A percentile compares a stretch with the other conserved stretches of the same genome.
phyloP scores from a whole-genome alignment of 2,329 filamentous ascomycete species.

The Verticillium klebahnii region DNA sequence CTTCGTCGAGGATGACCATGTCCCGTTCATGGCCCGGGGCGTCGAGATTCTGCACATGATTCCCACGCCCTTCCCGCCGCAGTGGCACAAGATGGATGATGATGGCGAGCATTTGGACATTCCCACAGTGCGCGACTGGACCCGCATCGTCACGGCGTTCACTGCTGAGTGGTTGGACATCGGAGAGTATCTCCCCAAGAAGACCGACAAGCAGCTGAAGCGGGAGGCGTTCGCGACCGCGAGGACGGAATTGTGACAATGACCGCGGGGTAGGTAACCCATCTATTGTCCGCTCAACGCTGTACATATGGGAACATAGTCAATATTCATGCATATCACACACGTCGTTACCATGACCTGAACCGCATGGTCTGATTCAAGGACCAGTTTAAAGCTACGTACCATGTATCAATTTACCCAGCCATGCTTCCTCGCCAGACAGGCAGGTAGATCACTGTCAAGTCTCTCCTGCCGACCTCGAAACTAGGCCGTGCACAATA shows the following conservation, averaged over 20 bases:
- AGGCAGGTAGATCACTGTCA: too few species aligned
- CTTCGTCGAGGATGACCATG: slow-evolving; percentile 78
- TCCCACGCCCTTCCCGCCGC: slow-evolving; percentile 70
- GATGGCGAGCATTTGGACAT: slow-evolving; percentile 81
- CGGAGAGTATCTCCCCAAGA: slow-evolving; percentile 29
- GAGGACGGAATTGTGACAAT: slow-evolving; percentile 7
- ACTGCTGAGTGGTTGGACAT: slow-evolving; percentile 81
- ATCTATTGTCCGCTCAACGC: background rate
- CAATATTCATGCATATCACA: background rate
- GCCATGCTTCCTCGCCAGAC: background rate
- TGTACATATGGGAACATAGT: background rate
- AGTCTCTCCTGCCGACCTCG: background rate
- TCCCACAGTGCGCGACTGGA: slow-evolving; percentile 81
- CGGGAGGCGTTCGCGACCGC: slow-evolving; percentile 5
- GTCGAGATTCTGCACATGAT: slow-evolving; percentile 90
- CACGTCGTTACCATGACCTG: background rate
- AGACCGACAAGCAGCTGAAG: slow-evolving; percentile 16
- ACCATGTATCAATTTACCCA: too few species aligned
- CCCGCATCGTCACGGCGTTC: slow-evolving; percentile 77
- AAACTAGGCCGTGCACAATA: background rate
- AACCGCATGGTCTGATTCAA: background rate
- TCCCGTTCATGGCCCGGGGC: slow-evolving; percentile 83
- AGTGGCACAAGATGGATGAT: slow-evolving; percentile 86
- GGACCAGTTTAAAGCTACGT: too few species aligned
- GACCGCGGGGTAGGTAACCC: background rate